Evolutionary conservation across 2,329 filamentous ascomycete species (phyloP), one percentile per base, ranked within the genome.

Genomic region (Ophiosphaerella korrae): DNA sequence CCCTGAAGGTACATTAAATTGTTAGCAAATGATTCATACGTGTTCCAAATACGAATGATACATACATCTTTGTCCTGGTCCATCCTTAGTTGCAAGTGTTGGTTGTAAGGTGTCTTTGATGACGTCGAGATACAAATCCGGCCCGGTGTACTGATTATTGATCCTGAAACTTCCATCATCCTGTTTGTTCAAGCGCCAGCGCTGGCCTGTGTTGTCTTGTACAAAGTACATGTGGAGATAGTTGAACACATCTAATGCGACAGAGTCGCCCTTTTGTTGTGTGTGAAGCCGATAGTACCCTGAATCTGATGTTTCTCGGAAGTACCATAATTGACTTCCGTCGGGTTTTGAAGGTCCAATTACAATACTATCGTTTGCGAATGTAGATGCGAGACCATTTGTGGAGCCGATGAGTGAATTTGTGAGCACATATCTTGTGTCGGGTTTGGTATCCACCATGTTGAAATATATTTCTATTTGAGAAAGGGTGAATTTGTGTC

Each of bases 131-230:
- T 50, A 50, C 2, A 56, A 53, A 16, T 60, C 52, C 7, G 47
- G 33, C 8, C 57, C 57, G 2, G 52, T 55, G 33, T 48, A 60
- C n/a, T 53, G 32, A 31, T 60, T 60, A 42, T 39, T 58, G 39
- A 60, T 49, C 21, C 45, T 55, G 3, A 50, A 42, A 23, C 38
- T 56, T 5, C 50, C 55, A 24, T 58, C 55, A 16, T 37, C 40
- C 40, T 50, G 45, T 7, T 47, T 21, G 4, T 34, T 45, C 8
- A 56, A 16, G 3, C 7, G 23, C 57, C 52, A 60, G 16, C 43
- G 48, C 32, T 60, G 54, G 3, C 53, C 57, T 7, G 38, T 50
- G 8, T 37, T 44, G 9, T 44, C 32, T 21, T 48, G 49, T 7
- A 51, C 29, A 13, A 37, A 38, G 29, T 50, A 48, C 24, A 60